These are phyloP conservation scores for Ogataea wickerhamii DNA, from an alignment of 805 yeast genomes.

Conservation along the genomic window DNA sequence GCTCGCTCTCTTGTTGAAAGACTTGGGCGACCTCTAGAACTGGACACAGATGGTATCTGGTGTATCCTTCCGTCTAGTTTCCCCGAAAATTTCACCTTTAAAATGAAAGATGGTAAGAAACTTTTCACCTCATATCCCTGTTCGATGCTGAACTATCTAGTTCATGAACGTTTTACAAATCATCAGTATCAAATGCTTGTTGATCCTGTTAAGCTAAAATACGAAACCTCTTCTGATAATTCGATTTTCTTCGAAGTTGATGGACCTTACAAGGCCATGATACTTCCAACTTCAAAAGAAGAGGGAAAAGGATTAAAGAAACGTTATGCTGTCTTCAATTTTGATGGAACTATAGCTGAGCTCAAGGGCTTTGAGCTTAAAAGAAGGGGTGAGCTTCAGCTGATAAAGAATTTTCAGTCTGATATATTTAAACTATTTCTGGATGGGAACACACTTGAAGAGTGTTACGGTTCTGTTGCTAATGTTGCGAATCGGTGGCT, in stretches of 20 bases:
- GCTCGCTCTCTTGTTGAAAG: constrained; percentile 89
- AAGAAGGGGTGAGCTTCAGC: constrained; percentile 91
- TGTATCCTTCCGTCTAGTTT: constrained; percentile 91
- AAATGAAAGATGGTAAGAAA: constrained; percentile 72
- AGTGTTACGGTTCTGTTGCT: constrained; percentile 87
- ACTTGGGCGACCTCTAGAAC: constrained; percentile 89
- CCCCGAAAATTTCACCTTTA: constrained; percentile 81
- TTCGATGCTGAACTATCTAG: constrained; percentile 90
- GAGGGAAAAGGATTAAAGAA: constrained; percentile 96
- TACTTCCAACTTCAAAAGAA: constrained; percentile 93
- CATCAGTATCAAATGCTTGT: constrained; percentile 87
- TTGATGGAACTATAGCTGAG: constrained; percentile 92
- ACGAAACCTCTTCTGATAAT: constrained; percentile 80
- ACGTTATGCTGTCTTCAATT: constrained; percentile 94
- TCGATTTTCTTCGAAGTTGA: constrained; percentile 97
- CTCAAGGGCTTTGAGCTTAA: constrained; percentile 95
- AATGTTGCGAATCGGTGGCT: constrained; percentile 93
- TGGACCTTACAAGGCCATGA: constrained; percentile 98
- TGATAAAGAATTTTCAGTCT: constrained; percentile 91
- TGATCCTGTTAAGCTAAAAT: constrained; percentile 64
- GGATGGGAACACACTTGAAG: constrained; percentile 75
- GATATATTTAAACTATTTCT: constrained; percentile 89
- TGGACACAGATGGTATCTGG: constrained; percentile 99
- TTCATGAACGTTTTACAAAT: constrained; percentile 87
- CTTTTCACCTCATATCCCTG: constrained; percentile 86